Evolutionary conservation across 352 stramenopile species (phyloP), one percentile per base, ranked within the genome.

Genomic region (Phytopythium montanum): DNA sequence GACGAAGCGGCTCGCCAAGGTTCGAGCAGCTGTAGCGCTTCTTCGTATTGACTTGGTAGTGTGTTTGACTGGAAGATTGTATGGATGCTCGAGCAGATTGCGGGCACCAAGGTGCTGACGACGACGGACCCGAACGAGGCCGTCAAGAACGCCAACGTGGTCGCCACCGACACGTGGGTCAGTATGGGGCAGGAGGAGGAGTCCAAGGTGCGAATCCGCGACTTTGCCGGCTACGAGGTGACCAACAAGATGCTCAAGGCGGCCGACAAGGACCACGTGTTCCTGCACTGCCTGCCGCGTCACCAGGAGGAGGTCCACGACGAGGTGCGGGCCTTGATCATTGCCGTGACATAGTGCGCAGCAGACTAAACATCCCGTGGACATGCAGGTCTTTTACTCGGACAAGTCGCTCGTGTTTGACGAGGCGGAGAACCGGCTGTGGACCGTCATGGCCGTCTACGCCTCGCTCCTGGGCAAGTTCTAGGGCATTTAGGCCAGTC

Each of bases 341-440:
- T n/a, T 18, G 26, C 50, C 12, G 38, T 14, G 21, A n/a, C 25
- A 36, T 19, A 46, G 3, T 21, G 0, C 3, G 31, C 29, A 34
- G 12, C 13, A 3, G 9, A 8, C 23, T 51, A 33, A 51, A 21
- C 14, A 19, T 2, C 5, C 1, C 6, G 18, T 36, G n/a, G n/a
- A n/a, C 14, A 6, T 49, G 8, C 51, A 90, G 73, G 85, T 96
- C 33, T 98, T 99, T 68, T 99, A 99, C 76, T 96, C 84, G 56
- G 72, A 96, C 49, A 79, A 94, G 65, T 98, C 92, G 62, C 72
- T 99, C 31, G 96, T 99, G 4, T 99, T 99, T 55, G 85, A 97
- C 45, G 96, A 99, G 78, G 96, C 96, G 0, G 97, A 99, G 69
- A 99, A 99, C 71, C 89, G 97, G 46, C 97, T 99, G 81, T 99